Conservation (phyloP, 192 early-diverging fungal genomes). For the Gigaspora rosea region DNA sequence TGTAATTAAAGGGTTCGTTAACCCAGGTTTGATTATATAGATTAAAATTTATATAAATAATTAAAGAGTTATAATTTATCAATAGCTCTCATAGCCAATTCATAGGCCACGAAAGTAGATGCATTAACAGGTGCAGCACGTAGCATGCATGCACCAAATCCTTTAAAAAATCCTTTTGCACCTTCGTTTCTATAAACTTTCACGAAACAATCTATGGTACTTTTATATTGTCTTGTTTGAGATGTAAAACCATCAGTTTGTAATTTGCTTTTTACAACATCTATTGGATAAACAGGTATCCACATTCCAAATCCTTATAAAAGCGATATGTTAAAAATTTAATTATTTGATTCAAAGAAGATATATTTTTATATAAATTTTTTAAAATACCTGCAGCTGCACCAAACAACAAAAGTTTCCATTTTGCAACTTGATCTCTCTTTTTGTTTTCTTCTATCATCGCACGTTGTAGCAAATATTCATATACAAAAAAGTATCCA, state of each 20-base stretch:
- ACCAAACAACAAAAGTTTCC: constrained; percentile 80
- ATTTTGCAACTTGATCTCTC: constrained; percentile 72
- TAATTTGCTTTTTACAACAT: constrained; percentile 92
- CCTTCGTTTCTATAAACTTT: constrained; percentile 81
- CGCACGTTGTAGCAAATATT: constrained; percentile 80
- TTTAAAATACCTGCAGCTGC: constrained; percentile 70
- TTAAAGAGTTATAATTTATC: constrained; percentile 1
- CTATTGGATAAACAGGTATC: constrained; percentile 86
- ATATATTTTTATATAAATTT: neutral
- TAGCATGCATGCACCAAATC: constrained; percentile 81
- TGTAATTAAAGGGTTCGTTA: too few relatives aligned
- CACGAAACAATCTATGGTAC: constrained; percentile 76
- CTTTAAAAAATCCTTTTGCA: constrained; percentile 82
- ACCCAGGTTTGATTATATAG: too few relatives aligned
- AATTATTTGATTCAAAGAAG: neutral
- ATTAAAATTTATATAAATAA: too few relatives aligned
- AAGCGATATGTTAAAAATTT: neutral
- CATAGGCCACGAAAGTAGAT: constrained; percentile 85
- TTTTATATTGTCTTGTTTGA: constrained; percentile 65
- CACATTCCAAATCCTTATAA: constrained; percentile 63
- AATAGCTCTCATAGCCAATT: constrained; percentile 55
- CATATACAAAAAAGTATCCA: constrained; percentile 92
- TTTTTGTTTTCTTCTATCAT: constrained; percentile 62
- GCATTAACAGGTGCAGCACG: constrained; percentile 96
- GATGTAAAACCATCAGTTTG: constrained; percentile 89